These are phyloP conservation scores for Lentinula lateritia DNA, from an alignment of 768 basidiomycete genomes.

Conservation along the genomic window DNA sequence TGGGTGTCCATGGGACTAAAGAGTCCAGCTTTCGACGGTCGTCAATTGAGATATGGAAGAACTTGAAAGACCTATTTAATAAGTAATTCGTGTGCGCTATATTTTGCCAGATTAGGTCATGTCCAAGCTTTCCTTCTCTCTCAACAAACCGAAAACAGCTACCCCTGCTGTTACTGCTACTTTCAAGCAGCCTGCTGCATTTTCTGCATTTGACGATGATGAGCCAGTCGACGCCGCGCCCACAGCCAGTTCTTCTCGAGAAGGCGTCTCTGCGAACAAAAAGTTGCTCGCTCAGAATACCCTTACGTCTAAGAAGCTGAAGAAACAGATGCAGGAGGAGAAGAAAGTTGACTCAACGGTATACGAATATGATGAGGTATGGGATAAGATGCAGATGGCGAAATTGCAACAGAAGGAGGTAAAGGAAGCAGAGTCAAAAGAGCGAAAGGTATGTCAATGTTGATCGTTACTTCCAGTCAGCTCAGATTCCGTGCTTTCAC, in stretches of 20 bases:
- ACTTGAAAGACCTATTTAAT: background rate
- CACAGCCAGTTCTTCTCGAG: constrained; percentile 29
- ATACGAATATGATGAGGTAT: constrained; percentile 95
- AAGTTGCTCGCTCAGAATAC: constrained; percentile 53
- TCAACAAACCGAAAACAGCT: constrained; percentile 55
- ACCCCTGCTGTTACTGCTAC: constrained; percentile 32
- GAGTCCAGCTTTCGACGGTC: background rate
- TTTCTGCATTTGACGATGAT: constrained; percentile 63
- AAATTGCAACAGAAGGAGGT: constrained; percentile 67
- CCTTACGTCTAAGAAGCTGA: constrained; percentile 55
- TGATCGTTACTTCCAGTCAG: constrained; percentile 29
- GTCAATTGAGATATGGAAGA: too few species aligned
- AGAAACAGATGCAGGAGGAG: constrained; percentile 75
- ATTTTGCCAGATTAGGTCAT: constrained; percentile 27
- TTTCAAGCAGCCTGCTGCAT: constrained; percentile 56
- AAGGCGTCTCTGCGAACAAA: constrained; percentile 44
- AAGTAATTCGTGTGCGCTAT: background rate
- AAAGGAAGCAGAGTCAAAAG: constrained; percentile 71
- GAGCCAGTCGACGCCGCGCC: constrained; percentile 45
- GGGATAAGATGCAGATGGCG: constrained; percentile 90
- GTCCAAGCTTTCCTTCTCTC: constrained; percentile 84
- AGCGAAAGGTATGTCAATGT: constrained; percentile 60
- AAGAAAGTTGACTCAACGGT: constrained; percentile 75
- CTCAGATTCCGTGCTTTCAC: constrained; percentile 6
- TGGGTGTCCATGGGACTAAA: constrained; percentile 51